Conservation (phyloP, 306 rosid species). For the Psophocarpus tetragonolobus region DNA sequence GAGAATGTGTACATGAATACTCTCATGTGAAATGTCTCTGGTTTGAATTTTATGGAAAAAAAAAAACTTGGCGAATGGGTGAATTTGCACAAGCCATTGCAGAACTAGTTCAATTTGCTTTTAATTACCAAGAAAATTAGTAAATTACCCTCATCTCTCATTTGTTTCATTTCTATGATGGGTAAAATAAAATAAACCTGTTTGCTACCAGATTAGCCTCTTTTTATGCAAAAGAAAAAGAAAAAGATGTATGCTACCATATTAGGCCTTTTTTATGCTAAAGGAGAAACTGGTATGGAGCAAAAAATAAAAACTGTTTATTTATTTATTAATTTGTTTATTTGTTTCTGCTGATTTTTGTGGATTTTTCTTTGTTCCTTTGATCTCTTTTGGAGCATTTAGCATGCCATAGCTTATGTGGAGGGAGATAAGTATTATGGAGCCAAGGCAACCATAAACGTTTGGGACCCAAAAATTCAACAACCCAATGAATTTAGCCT, state of each 20-base stretch:
- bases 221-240: background rate
- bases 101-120: slow-evolving; percentile 1
- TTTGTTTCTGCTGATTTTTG: slow-evolving; percentile 15
- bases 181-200: background rate
- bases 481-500: slow-evolving; percentile 59
- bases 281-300: background rate
- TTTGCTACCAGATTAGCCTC: background rate
- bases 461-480: slow-evolving; percentile 62
- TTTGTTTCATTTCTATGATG: slow-evolving; percentile 13
- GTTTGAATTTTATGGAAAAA: no score
- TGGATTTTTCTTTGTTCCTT: slow-evolving; percentile 22
- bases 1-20: background rate
- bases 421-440: slow-evolving; percentile 55
- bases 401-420: slow-evolving; percentile 65
- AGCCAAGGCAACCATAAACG: slow-evolving; percentile 64
- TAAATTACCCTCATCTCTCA: slow-evolving; percentile 13
- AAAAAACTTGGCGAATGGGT: no score
- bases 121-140: background rate
- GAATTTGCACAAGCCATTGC: background rate
- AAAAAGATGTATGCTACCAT: background rate
- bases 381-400: slow-evolving; percentile 38
- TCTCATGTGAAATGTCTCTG: no score
- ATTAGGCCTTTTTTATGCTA: background rate
- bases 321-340: background rate
- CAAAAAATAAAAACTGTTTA: background rate